These are phyloP conservation scores for Colletotrichum truncatum DNA, from an alignment of 2,329 filamentous ascomycete species.

Conservation along the genomic window DNA sequence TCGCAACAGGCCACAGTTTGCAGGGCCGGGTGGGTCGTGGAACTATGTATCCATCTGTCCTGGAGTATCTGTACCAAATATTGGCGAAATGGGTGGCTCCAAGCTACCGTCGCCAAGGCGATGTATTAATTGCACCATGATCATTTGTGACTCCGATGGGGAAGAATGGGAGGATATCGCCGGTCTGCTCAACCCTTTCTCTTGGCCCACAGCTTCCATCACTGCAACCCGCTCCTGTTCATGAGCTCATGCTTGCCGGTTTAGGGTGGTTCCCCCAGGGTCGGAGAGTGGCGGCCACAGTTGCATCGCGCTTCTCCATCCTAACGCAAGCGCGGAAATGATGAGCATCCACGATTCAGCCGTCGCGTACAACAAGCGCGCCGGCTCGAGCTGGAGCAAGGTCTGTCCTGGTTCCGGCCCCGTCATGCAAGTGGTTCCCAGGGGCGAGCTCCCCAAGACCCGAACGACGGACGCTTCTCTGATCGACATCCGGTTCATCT, in stretches of 20 bases:
- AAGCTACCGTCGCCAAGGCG: slow-evolving; percentile 9
- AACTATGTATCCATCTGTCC: background rate
- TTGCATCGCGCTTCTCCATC: slow-evolving; percentile 22
- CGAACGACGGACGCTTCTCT: background rate
- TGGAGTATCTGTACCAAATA: background rate
- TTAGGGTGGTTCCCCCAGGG: background rate
- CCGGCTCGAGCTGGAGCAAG: background rate
- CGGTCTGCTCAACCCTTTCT: background rate
- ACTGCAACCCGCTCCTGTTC: background rate
- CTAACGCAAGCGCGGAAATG: slow-evolving; percentile 26
- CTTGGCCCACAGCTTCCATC: background rate
- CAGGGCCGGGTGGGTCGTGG: slow-evolving; percentile 1
- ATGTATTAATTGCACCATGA: background rate
- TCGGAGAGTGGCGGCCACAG: slow-evolving; percentile 2
- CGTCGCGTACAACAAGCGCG: slow-evolving; percentile 23
- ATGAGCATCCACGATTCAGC: slow-evolving; percentile 6
- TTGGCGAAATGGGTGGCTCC: background rate
- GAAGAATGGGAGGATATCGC: background rate
- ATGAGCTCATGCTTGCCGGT: background rate
- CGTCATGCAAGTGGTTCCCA: slow-evolving; percentile 20
- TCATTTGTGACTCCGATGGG: background rate
- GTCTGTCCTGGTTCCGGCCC: slow-evolving; percentile 9
- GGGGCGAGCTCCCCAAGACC: slow-evolving; percentile 7
- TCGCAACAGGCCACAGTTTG: background rate
- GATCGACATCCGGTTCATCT: slow-evolving; percentile 24